phyloP scores from a whole-genome alignment of 179 eudicot species.

The Monotropa hypopitys region DNA sequence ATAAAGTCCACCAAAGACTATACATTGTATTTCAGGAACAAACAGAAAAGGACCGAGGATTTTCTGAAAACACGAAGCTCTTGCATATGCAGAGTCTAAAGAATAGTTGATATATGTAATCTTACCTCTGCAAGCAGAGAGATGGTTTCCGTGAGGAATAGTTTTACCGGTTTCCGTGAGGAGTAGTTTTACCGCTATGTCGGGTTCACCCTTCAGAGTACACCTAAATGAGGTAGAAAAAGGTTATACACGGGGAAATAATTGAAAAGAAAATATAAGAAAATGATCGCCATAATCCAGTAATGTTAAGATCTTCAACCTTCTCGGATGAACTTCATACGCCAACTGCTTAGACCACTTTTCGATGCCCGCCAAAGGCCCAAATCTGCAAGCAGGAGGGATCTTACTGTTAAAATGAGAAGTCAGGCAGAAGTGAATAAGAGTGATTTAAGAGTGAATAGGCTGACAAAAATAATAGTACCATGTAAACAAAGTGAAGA shows the following conservation, averaged over 20 bases:
- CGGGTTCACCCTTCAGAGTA: too few species aligned
- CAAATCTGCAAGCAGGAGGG: conserved; percentile 49
- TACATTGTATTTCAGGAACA: not conserved
- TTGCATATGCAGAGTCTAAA: too few species aligned
- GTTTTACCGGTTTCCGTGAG: too few species aligned
- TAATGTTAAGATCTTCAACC: not conserved
- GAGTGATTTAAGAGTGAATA: not conserved
- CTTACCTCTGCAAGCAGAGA: too few species aligned
- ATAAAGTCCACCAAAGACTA: not conserved
- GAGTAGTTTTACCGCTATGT: too few species aligned
- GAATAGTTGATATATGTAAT: too few species aligned
- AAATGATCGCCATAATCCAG: not conserved
- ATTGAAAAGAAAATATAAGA: not conserved
- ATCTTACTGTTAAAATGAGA: too few species aligned
- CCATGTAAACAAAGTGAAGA: too few species aligned
- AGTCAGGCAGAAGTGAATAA: too few species aligned
- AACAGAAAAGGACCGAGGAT: not conserved
- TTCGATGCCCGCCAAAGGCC: conserved; percentile 85
- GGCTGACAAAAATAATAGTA: too few species aligned
- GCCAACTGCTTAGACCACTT: conserved; percentile 35
- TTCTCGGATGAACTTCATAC: not conserved
- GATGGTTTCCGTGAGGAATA: too few species aligned
- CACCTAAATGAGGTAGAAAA: not conserved
- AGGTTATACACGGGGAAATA: not conserved
- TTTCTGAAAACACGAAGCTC: too few species aligned